Conservation (phyloP, 2,329 filamentous ascomycete genomes). For the Aureobasidium sp. region DNA sequence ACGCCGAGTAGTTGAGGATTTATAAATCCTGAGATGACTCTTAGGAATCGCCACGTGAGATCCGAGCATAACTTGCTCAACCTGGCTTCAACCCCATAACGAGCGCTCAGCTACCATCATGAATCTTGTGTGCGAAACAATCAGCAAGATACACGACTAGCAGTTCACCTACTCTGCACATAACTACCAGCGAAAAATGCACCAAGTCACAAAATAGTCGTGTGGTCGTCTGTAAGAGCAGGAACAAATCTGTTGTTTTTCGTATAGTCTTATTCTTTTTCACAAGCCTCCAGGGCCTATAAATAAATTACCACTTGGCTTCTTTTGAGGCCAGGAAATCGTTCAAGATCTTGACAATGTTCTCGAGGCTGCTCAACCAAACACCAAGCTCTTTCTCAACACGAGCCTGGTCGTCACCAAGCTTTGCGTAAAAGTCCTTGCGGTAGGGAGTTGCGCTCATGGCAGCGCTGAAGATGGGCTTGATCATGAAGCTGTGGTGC, state of each 20-base stretch:
- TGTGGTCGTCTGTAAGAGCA: background rate
- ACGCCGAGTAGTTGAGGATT: background rate
- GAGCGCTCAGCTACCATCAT: background rate
- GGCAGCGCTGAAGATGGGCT: conserved; percentile 85
- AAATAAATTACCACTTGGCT: conserved; percentile 27
- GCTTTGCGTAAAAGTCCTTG: conserved; percentile 85
- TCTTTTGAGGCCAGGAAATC: conserved; percentile 52
- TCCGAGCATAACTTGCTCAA: background rate
- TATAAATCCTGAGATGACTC: background rate
- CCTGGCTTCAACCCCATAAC: too few species aligned
- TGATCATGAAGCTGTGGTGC: conserved; percentile 81
- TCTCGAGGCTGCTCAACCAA: conserved; percentile 73
- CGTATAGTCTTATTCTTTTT: background rate
- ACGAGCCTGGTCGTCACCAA: conserved; percentile 59
- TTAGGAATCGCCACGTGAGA: background rate
- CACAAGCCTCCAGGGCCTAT: conserved; percentile 2
- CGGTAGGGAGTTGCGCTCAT: conserved; percentile 92
- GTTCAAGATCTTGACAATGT: conserved; percentile 69
- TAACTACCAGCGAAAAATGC: too few species aligned
- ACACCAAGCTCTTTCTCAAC: conserved; percentile 57
- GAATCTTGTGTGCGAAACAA: background rate
- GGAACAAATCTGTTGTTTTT: conserved; percentile 3
- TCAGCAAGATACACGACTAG: background rate
- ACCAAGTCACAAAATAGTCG: background rate
- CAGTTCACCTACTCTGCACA: background rate